Evolutionary conservation across 1,284 basidiomycete species (phyloP), one percentile per base, ranked within the genome.

Genomic region (Chondrostereum purpureum): DNA sequence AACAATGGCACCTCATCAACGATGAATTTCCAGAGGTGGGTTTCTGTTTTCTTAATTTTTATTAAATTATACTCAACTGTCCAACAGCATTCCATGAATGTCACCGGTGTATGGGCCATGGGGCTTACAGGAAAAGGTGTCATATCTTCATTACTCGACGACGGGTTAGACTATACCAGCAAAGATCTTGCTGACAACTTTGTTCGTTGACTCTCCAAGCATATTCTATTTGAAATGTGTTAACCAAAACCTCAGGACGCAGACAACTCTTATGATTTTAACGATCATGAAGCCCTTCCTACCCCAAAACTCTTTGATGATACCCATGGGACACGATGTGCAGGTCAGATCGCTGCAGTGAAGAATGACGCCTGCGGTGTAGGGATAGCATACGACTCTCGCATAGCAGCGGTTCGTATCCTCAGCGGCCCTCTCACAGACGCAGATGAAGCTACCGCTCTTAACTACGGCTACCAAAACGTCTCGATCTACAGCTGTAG

Each of bases 281-380:
- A 99, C 63, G 91, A 96, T 58, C 92, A 99, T 61, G 82, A 80
- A 24, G 72, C 81, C 6, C 71, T 97, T 8, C 96, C 96, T 3
- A 86, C 85, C 35, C 96, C 96, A 0, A 78, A 86, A 43, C 79
- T 96, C 39, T 76, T 75, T 18, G 94, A 99, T 55, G 96, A 99
- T 58, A 90, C 92, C 61, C 96, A 99, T 61, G 96, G 96, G 13
- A 99, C 96, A 0, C 86, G 96, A 2, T 99, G 96, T 62, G 95
- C 95, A 1, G 96, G 96, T 22, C 96, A 99, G 65, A 85, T 99
- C 45, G 93, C 91, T n/a, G 96, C 96, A 1, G 80, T 78, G n/a
- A 92, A 89, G 64, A 99, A 99, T 67, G 84, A 90, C 50, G 88
- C 88, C 0, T 99, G 96, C 60, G 96, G 96, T 21, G 75, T 99